Conservation (phyloP, 352 stramenopile genomes). For the Peronosclerospora sorghi region DNA sequence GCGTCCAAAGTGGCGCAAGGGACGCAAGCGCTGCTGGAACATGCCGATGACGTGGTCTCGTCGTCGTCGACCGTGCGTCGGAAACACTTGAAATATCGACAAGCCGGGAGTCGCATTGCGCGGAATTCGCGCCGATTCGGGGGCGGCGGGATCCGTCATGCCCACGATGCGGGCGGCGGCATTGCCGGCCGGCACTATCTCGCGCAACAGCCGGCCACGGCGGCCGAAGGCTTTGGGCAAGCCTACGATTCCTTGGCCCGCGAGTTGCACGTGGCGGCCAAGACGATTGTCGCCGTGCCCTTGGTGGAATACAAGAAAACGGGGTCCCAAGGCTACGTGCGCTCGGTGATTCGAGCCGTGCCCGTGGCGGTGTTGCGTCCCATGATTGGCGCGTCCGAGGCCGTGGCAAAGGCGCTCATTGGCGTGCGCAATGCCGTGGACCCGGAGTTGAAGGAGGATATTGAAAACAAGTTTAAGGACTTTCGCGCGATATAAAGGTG, state of each 20-base stretch:
- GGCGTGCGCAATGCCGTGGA: constrained; percentile 81
- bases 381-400: constrained; percentile 83
- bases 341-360: constrained; percentile 81
- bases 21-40: constrained; percentile 71
- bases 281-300: constrained; percentile 82
- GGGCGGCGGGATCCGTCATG: constrained; percentile 62
- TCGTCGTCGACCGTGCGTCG: constrained; percentile 46
- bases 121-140: constrained; percentile 73
- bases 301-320: constrained; percentile 88
- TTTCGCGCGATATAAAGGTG: constrained; percentile 33
- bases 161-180: constrained; percentile 55
- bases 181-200: constrained; percentile 76
- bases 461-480: constrained; percentile 89
- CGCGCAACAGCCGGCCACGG: constrained; percentile 69
- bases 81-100: constrained; percentile 69
- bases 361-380: constrained; percentile 72
- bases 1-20: constrained; percentile 73
- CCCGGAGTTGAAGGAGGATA: constrained; percentile 83
- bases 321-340: constrained; percentile 80
- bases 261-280: constrained; percentile 73
- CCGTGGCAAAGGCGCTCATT: constrained; percentile 78
- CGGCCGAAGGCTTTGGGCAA: constrained; percentile 70
- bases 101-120: constrained; percentile 64
- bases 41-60: constrained; percentile 76
- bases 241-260: constrained; percentile 78